Base-by-base conservation (phyloP, 2,329 filamentous ascomycete species). In the Fusarium sp. region DNA sequence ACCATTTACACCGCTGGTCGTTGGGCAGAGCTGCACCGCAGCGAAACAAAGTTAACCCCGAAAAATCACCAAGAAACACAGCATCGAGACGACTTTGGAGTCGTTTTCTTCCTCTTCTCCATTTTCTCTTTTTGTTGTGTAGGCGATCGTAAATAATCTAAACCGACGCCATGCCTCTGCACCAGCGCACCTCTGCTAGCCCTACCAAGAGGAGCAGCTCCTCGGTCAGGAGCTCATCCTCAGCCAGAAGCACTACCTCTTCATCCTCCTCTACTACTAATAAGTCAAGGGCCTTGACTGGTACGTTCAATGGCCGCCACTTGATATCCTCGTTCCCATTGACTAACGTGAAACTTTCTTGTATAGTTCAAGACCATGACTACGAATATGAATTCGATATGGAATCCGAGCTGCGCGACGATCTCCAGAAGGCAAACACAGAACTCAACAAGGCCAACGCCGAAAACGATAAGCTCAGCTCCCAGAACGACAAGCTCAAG, bases 1-100 rank as follows among this genome's bases (percentile, higher is more conserved):
- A 75, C 72, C 69, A 60, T 64, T 49, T 42, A 66, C 62, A 66
- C 63, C 62, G 63, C 49, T 66, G 66, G 71, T 75, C 73, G 73
- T 75, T 75, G 73, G 73, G 73, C 73, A 75, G 73, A 65, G 71
- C 73, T 75, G 73, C 72, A 74, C 66, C 72, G 71, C 73, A 75
- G 73, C 70, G 47, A 60, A 53, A 68, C 59, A 64, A 64, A 59
- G 63, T 66, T 48, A 51, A 66, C 60, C 55, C 49, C 63, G 62
- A 37, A 65, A 66, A 73, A 75, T 59, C 69, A 69, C 55, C 56
- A 63, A 58, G 41, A 58, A 68, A 65, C 64, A 62, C 59, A 71
- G 42, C 55, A 66, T 66, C 59, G 53, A 59, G 68, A 58, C 63
- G 55, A 63, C 57, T 67, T 61, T 48, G 69, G 62, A 45, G 66